Percentiles rank a stretch among this genome's conserved stretches.
Evolutionary conservation across 2,329 filamentous ascomycete genomes (phyloP).

Genomic region (Fusarium irregulare): DNA sequence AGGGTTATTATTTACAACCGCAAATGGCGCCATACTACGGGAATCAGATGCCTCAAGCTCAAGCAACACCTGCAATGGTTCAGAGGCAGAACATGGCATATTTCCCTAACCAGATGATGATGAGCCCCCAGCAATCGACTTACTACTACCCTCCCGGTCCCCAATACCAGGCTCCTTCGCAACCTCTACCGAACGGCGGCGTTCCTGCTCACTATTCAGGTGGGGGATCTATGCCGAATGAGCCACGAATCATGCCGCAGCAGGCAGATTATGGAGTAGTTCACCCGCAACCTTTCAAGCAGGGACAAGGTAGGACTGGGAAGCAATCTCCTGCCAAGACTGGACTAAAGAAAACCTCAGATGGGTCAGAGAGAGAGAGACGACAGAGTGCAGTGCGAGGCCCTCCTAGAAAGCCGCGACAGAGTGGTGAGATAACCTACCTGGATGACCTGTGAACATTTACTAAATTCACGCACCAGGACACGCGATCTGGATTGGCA

Average conservation of each 20-base stretch:
- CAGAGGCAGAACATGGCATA: constrained; percentile 56
- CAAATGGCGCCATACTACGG: constrained; percentile 60
- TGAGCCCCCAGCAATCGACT: constrained; percentile 55
- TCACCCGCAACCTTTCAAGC: constrained; percentile 23
- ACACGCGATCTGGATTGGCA: constrained; percentile 95
- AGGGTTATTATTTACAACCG: constrained; percentile 61
- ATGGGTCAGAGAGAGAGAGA: constrained; percentile 38
- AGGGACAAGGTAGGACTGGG: constrained; percentile 41
- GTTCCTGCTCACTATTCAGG: constrained; percentile 52
- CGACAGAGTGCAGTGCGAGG: constrained; percentile 49
- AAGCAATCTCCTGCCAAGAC: constrained; percentile 22
- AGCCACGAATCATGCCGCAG: constrained; percentile 42
- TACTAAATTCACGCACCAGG: constrained; percentile 57
- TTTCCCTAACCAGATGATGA: constrained; percentile 58
- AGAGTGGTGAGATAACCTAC: constrained; percentile 64
- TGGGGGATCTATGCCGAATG: constrained; percentile 39
- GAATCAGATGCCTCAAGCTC: constrained; percentile 53
- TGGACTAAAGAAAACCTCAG: constrained; percentile 36
- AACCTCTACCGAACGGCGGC: constrained; percentile 49
- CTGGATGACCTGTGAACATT: constrained; percentile 14
- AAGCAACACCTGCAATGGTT: constrained; percentile 51
- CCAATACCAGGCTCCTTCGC: constrained; percentile 52
- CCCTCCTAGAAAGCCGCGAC: constrained; percentile 59
- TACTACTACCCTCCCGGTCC: constrained; percentile 59
- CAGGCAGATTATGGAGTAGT: constrained; percentile 18